phyloP scores from a whole-genome alignment of 306 rosid species.

The Quercus suber region DNA sequence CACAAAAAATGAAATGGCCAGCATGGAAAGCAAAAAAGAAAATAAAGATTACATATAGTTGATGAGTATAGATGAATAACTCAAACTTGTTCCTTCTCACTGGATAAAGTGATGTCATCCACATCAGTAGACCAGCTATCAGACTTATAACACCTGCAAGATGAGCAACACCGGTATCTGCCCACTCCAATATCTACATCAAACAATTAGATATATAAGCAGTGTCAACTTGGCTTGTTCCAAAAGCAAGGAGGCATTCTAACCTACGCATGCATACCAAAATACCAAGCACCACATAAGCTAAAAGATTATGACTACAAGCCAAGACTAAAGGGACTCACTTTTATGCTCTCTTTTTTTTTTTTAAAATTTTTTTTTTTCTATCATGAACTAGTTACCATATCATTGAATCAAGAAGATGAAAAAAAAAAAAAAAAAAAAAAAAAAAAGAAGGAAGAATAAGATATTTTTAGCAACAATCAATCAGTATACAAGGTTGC shows the following conservation, averaged over 20 bases:
- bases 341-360: background rate
- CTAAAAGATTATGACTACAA: too few relatives aligned
- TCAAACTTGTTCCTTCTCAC: conserved; percentile 73
- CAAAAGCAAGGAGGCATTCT: background rate
- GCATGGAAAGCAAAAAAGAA: conserved; percentile 79
- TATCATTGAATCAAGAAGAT: too few relatives aligned
- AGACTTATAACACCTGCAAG: conserved; percentile 80
- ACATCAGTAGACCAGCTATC: conserved; percentile 77
- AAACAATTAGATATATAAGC: background rate
- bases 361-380: background rate
- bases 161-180: conserved; percentile 61
- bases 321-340: background rate
- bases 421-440: too few relatives aligned
- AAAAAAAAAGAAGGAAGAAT: too few relatives aligned
- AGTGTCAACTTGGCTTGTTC: background rate
- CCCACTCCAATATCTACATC: conserved; percentile 69
- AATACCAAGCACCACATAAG: background rate
- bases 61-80: conserved; percentile 93
- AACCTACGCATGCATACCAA: background rate
- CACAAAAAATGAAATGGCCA: conserved; percentile 72
- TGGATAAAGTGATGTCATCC: conserved; percentile 85
- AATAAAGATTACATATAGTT: conserved; percentile 67
- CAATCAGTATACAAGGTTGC: too few relatives aligned
- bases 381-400: background rate
- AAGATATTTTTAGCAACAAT: too few relatives aligned